These are phyloP conservation scores for Exophiala oligosperma DNA, from an alignment of 2,329 filamentous ascomycete species.

Conservation along the genomic window DNA sequence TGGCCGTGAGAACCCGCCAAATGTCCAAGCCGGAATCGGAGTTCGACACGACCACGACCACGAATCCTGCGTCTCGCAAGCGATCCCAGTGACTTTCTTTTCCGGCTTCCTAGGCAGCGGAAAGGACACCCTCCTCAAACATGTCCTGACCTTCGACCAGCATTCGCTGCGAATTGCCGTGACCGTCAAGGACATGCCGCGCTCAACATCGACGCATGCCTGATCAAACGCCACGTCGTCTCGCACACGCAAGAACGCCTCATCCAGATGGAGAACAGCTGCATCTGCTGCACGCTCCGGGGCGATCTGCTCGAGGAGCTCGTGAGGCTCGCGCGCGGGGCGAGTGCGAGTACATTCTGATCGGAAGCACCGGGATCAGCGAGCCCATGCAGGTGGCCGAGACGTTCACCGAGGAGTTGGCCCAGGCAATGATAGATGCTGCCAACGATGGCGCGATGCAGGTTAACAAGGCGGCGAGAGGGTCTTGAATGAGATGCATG, in stretches of 20 bases:
- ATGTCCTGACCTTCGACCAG: constrained; percentile 63
- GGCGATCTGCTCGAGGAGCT: constrained; percentile 71
- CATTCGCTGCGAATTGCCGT: constrained; percentile 70
- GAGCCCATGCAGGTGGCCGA: constrained; percentile 74
- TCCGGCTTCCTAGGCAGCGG: constrained; percentile 65
- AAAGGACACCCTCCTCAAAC: constrained; percentile 69
- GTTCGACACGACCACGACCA: not conserved
- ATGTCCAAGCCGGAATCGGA: not conserved
- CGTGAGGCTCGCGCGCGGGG: constrained; percentile 61
- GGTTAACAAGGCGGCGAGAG: constrained; percentile 45
- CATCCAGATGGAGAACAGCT: constrained; percentile 69
- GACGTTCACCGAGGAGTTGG: constrained; percentile 63
- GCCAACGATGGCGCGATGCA: constrained; percentile 47
- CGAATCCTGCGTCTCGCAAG: not conserved
- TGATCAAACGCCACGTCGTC: constrained; percentile 59
- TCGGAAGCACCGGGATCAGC: constrained; percentile 71
- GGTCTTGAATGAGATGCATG: constrained; percentile 49
- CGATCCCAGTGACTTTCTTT: constrained; percentile 60
- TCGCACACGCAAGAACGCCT: constrained; percentile 64
- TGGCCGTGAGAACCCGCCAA: not conserved
- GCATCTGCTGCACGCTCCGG: constrained; percentile 74
- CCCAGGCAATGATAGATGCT: constrained; percentile 47
- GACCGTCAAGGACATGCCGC: constrained; percentile 73
- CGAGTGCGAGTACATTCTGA: constrained; percentile 69
- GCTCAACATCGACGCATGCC: constrained; percentile 65